Conservation (phyloP, 2,329 filamentous ascomycete genomes). For the Iodosphaeria phyllophila region DNA sequence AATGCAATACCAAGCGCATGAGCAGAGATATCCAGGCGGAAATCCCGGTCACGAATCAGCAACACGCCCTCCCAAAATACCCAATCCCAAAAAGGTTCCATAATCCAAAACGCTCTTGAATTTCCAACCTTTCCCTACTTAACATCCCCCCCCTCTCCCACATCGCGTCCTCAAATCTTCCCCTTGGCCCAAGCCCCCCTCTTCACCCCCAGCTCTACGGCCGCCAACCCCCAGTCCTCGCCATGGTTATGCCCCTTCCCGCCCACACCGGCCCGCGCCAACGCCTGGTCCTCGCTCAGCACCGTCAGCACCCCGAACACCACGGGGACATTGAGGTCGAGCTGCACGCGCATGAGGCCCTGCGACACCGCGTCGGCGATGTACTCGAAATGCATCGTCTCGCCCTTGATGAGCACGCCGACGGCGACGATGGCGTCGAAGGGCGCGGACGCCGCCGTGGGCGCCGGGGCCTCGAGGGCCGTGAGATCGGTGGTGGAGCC, state of each 20-base stretch:
- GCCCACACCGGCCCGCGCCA: slow-evolving; percentile 63
- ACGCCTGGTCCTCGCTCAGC: slow-evolving; percentile 71
- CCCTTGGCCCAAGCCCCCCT: slow-evolving; percentile 67
- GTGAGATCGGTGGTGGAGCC: slow-evolving; percentile 49
- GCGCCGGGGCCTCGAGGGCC: too few relatives aligned
- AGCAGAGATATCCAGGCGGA: too few relatives aligned
- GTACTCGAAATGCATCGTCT: slow-evolving; percentile 99
- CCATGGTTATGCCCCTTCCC: slow-evolving; percentile 71
- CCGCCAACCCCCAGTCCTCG: slow-evolving; percentile 86
- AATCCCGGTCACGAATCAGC: too few relatives aligned
- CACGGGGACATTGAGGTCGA: slow-evolving; percentile 76
- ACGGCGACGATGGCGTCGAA: slow-evolving; percentile 94
- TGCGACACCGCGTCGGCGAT: slow-evolving; percentile 83
- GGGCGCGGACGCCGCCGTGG: slow-evolving; percentile 31
- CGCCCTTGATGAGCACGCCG: slow-evolving; percentile 92
- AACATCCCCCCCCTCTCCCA: slow-evolving; percentile 8
- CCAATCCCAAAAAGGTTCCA: too few relatives aligned
- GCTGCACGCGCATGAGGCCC: slow-evolving; percentile 83
- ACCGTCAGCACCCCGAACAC: slow-evolving; percentile 87
- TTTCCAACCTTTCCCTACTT: too few relatives aligned
- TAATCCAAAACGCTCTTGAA: too few relatives aligned
- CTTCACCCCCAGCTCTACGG: slow-evolving; percentile 87
- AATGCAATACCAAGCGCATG: too few relatives aligned
- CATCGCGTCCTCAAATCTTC: slow-evolving; percentile 31
- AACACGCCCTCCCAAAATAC: too few relatives aligned